Evolutionary conservation across 352 stramenopile genomes (phyloP), one percentile per base, ranked within the genome.

Genomic region (Phytophthora quininea): DNA sequence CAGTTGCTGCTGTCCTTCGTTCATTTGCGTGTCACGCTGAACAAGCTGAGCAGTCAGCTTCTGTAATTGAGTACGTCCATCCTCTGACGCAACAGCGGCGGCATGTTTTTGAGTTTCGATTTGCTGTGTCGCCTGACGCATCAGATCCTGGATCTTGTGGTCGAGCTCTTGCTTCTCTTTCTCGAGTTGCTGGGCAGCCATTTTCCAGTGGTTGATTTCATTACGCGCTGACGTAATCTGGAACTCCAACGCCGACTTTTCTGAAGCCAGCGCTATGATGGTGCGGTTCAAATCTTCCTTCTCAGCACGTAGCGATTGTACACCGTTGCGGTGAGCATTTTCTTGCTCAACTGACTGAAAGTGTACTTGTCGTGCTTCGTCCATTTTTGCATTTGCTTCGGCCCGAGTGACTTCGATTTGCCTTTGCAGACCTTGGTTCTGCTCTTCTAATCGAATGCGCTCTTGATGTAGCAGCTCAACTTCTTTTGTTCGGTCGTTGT

Each of bases 241-340:
- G 32, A 65, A 67, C 57, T 92, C 83, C 14, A 91, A 53, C 11
- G 68, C 58, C 3, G 77, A 52, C 42, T 89, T 90, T 50, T 92
- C 80, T 2, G 71, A 74, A n/a, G 70, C 67, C 6, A 90, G 54
- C 0, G 68, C 60, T 37, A 71, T 63, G 24, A 91, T 63, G 7
- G 76, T 85, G 27, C 78, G 78, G 29, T 76, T 87, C 53, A 83
- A 46, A 9, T 86, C 81, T 61, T 92, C 83, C 52, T 90, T 93
- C 45, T 93, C 85, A 15, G 75, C 69, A 54, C 74, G 68, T 27
- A 93, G 58, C 29, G 67, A 77, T 8, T 77, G 80, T 8, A 89
- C 75, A 9, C 73, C 76, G 43, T 79, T 74, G 10, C 82, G 76
- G 48, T 91, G 78, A 29, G 73, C 64, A 19, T 59, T 79, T 31